Percentiles rank a stretch among this genome's conserved stretches.
Evolutionary conservation across 805 yeast genomes (phyloP).

Genomic region (Dipodascopsis uninucleata): DNA sequence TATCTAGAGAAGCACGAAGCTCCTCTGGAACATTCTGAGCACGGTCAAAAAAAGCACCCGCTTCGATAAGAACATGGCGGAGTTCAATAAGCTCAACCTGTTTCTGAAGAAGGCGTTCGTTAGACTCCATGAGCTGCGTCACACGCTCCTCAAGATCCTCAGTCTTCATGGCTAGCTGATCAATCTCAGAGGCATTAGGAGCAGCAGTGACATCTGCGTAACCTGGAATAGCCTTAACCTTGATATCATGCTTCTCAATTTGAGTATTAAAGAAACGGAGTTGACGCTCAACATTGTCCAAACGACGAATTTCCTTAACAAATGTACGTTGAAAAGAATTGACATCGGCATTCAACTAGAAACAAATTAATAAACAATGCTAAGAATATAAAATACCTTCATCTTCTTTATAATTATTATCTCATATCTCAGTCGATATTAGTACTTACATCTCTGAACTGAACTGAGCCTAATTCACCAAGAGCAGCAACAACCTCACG

Average conservation of each 20-base stretch:
- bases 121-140: constrained; percentile 63
- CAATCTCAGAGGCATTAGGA: constrained; percentile 58
- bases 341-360: constrained; percentile 61
- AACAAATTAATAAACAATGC: not conserved
- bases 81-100: constrained; percentile 68
- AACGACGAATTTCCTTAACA: constrained; percentile 77
- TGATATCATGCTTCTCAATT: constrained; percentile 34
- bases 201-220: constrained; percentile 41
- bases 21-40: constrained; percentile 34
- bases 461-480: constrained; percentile 82
- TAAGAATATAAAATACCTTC: not conserved
- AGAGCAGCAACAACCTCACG: constrained; percentile 80
- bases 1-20: constrained; percentile 37
- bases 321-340: constrained; percentile 85
- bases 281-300: constrained; percentile 89
- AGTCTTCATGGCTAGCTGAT: constrained; percentile 62
- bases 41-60: constrained; percentile 47
- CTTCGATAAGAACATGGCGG: constrained; percentile 55
- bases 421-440: not conserved
- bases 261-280: constrained; percentile 45
- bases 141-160: constrained; percentile 71
- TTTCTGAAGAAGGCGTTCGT: constrained; percentile 57
- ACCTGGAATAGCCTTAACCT: constrained; percentile 39
- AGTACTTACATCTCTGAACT: constrained; percentile 63
- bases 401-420: not conserved